Conservation (phyloP, 1,139 yeast genomes). For the Geotrichum phurueaensis region DNA sequence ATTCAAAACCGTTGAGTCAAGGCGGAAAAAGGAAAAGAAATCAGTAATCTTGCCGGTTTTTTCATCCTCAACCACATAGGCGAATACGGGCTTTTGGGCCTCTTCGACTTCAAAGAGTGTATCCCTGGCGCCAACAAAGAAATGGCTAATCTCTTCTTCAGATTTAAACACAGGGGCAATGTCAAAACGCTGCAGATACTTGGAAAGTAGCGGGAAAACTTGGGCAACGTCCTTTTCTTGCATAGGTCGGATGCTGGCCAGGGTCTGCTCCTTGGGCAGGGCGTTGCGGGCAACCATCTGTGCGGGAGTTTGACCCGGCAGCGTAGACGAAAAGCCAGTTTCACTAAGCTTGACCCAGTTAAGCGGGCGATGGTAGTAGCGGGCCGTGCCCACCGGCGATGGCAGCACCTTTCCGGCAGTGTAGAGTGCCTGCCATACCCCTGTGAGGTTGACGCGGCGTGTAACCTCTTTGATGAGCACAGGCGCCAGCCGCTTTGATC, state of each 20-base stretch:
- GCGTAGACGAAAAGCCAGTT: conserved; percentile 72
- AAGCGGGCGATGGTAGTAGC: conserved; percentile 90
- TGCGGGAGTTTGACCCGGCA: conserved; percentile 72
- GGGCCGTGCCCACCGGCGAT: conserved; percentile 81
- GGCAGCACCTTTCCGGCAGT: conserved; percentile 92
- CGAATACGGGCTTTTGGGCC: conserved; percentile 53
- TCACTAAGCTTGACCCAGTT: conserved; percentile 87
- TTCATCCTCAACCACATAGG: conserved; percentile 72
- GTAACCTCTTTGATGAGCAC: conserved; percentile 90
- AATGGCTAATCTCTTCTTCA: conserved; percentile 66
- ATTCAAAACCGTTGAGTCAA: conserved; percentile 80
- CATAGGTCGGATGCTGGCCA: conserved; percentile 62
- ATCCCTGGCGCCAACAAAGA: conserved; percentile 53
- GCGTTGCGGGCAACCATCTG: conserved; percentile 78
- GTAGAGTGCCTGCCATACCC: conserved; percentile 94
- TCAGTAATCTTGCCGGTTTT: conserved; percentile 58
- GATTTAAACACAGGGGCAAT: conserved; percentile 61
- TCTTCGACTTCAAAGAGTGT: conserved; percentile 24
- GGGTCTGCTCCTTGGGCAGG: conserved; percentile 53
- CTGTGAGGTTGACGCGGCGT: conserved; percentile 74
- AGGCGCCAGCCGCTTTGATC: conserved; percentile 93
- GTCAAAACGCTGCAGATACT: conserved; percentile 65
- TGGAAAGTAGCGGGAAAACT: conserved; percentile 52
- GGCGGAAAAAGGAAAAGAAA: conserved; percentile 79
- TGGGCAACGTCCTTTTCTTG: conserved; percentile 54